A percentile compares a stretch with the other conserved stretches of the same genome.
phyloP scores from a whole-genome alignment of 345 rosid species.

The Citrus hindsii region DNA sequence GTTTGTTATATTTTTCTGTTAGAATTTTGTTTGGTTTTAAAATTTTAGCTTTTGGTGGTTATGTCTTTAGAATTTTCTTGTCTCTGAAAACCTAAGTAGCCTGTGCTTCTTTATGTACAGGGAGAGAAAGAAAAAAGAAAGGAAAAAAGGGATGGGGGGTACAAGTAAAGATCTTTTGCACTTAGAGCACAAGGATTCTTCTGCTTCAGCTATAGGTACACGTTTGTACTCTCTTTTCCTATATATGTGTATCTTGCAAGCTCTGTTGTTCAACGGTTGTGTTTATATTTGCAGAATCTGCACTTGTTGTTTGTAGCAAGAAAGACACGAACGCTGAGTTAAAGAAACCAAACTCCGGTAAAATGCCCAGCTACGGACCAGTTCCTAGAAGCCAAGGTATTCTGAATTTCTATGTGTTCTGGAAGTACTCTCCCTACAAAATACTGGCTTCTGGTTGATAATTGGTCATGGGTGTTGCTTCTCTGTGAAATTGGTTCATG shows the following conservation, averaged over 20 bases:
- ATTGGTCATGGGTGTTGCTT: neutral
- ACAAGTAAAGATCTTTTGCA: conserved; percentile 43
- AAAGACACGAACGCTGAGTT: conserved; percentile 16
- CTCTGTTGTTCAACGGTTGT: neutral
- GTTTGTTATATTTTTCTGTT: neutral
- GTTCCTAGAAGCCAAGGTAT: conserved; percentile 62
- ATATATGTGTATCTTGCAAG: neutral
- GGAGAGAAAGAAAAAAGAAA: neutral
- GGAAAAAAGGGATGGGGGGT: conserved; percentile 22
- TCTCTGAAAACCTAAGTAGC: neutral
- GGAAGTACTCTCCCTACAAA: neutral
- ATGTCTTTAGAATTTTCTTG: neutral
- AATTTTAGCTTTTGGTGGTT: neutral
- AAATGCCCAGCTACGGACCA: conserved; percentile 38
- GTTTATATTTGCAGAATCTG: conserved; percentile 34
- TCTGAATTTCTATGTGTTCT: neutral
- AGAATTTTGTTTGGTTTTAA: neutral
- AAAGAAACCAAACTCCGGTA: conserved; percentile 15
- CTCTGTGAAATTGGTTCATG: neutral
- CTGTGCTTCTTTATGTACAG: neutral
- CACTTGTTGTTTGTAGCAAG: conserved; percentile 30
- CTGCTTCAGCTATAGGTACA: conserved; percentile 32
- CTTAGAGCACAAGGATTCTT: conserved; percentile 31
- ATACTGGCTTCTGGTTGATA: neutral
- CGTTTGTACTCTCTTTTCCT: neutral